Percentiles rank a stretch among this genome's conserved stretches.
Evolutionary conservation across 2,329 filamentous ascomycete species (phyloP).

Genomic region (Purpureocillium lavendulum): DNA sequence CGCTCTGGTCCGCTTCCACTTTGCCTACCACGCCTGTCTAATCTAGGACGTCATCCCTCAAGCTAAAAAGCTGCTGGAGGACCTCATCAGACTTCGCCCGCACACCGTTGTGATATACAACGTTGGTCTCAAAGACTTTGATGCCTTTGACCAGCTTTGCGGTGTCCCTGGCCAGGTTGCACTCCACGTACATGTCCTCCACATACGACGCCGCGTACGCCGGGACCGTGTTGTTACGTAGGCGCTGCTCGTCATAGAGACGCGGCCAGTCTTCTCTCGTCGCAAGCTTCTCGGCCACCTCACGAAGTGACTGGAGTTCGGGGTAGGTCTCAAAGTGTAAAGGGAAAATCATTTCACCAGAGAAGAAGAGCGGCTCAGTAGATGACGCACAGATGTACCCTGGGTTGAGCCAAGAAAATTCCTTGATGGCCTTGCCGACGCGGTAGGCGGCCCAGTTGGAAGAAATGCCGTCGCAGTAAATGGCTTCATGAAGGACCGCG

Average conservation of each 20-base stretch:
- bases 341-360: constrained; percentile 87
- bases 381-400: constrained; percentile 15
- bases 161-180: constrained; percentile 63
- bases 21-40: constrained; percentile 17
- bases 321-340: constrained; percentile 76
- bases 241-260: constrained; percentile 67
- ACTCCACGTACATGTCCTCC: constrained; percentile 92
- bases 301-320: constrained; percentile 61
- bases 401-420: constrained; percentile 43
- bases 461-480: constrained; percentile 66
- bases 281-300: constrained; percentile 65
- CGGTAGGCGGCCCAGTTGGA: constrained; percentile 71
- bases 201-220: constrained; percentile 78
- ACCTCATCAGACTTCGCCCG: constrained; percentile 67
- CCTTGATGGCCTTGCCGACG: constrained; percentile 39
- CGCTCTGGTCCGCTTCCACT: too few species aligned
- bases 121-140: constrained; percentile 79
- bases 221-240: constrained; percentile 71
- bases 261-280: constrained; percentile 59
- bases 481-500: constrained; percentile 76
- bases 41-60: constrained; percentile 62
- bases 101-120: constrained; percentile 79
- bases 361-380: constrained; percentile 60
- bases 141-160: constrained; percentile 65
- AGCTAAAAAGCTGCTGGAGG: constrained; percentile 63